Conservation (phyloP, 495 filamentous ascomycete genomes). For the Tuber microsphaerosporum region DNA sequence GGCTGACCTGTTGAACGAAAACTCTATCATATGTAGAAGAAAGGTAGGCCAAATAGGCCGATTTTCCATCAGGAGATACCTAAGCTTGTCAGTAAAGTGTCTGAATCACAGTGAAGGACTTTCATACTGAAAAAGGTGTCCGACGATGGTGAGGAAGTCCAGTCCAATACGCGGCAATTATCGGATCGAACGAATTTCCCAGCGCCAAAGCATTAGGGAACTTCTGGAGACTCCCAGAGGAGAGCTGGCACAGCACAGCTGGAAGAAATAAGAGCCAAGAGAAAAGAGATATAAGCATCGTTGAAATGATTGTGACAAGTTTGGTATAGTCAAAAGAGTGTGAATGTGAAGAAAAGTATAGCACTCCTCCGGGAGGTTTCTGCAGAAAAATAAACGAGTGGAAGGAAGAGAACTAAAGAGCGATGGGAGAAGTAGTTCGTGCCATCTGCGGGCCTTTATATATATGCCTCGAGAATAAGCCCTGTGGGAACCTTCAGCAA, state of each 20-base stretch:
- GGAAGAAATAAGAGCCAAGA: constrained; percentile 11
- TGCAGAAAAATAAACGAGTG: constrained; percentile 5
- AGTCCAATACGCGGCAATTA: constrained; percentile 52
- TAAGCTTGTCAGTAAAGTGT: background rate
- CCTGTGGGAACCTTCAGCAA: background rate
- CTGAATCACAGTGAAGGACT: no score
- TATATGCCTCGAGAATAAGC: background rate
- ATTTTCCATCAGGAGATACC: constrained; percentile 49
- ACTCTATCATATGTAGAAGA: constrained; percentile 48
- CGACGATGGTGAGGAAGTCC: constrained; percentile 50
- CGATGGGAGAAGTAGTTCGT: background rate
- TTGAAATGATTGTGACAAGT: background rate
- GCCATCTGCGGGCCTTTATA: background rate
- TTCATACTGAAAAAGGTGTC: constrained; percentile 48
- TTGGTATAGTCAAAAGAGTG: background rate
- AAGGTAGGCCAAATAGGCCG: constrained; percentile 51
- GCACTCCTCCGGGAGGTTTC: background rate
- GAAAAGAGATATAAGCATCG: background rate
- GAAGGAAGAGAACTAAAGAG: constrained; percentile 7
- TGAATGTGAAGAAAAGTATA: background rate
- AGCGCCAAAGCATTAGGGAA: constrained; percentile 47
- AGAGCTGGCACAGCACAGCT: constrained; percentile 32
- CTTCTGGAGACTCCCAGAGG: constrained; percentile 40
- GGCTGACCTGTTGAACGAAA: constrained; percentile 49
- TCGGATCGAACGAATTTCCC: constrained; percentile 46